Evolutionary conservation across 345 rosid species (phyloP), one percentile per base, ranked within the genome.

Genomic region (Bruguiera gymnorhiza): DNA sequence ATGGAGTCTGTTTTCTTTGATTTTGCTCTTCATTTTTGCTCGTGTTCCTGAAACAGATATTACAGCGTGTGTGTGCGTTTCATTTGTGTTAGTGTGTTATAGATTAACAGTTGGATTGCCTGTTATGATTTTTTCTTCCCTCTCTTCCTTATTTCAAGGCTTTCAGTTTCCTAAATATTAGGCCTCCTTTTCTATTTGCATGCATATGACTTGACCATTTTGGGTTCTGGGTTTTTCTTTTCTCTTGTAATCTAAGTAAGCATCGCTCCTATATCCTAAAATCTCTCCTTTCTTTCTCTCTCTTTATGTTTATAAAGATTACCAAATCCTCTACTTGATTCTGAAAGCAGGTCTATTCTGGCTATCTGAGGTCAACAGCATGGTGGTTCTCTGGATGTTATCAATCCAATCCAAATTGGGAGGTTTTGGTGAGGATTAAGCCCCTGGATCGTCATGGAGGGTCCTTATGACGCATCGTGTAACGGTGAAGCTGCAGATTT

Each of bases 401-500:
- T 62, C 34, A 62, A 59, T 75, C 67, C 63, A 60, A 71, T 77
- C 71, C 51, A 21, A 46, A 51, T 63, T 60, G 63, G 52, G 48
- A 75, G 78, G 68, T 76, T 81, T 75, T 54, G 69, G 80, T 70
- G 82, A 79, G 76, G 82, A 72, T 80, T 76, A 63, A 76, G 77
- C 62, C 76, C 70, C 69, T 67, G 70, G 72, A 70, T 70, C 78
- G 82, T 60, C 68, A 76, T 77, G 93, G 90, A 77, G 80, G 83
- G 67, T 69, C 74, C 82, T 68, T 82, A 70, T 54, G 88, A 79
- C 80, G 71, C 82, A 74, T 74, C 77, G 7, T 76, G 69, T 67
- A 72, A 74, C 29, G 89, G 76, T 63, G 84, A 72, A 73, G 77
- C 76, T 31, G 68, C 65, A 16, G 68, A 76, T 61, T 63, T 68